Evolutionary conservation across 2,329 filamentous ascomycete species (phyloP), one percentile per base, ranked within the genome.

Genomic region (Lachnellula suecica): DNA sequence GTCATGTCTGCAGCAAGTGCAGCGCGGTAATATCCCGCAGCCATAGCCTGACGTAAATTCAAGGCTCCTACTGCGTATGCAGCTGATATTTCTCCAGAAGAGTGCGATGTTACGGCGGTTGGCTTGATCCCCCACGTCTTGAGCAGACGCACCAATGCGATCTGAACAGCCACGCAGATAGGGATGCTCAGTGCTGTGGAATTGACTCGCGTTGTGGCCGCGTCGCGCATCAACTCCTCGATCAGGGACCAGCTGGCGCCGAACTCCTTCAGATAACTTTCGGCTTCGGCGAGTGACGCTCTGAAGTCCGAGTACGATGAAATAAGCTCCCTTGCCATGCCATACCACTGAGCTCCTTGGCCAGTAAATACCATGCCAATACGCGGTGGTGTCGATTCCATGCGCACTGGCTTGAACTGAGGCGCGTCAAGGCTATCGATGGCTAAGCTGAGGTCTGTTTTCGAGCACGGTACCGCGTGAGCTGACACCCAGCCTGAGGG

Each of bases 81-180:
- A 2, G 75, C 75, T 2, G 62, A 73, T 23, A 78, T 76, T 52
- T 78, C 75, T 9, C 75, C 75, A 35, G 65, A 70, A 1, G 73
- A 76, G 58, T 78, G 75, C 4, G 75, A 72, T 3, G 69, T 63
- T 0, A 76, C 73, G 2, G 63, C 66, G 0, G 54, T 45, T 0
- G 73, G 70, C 5, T 52, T 57, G 22, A 78, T 62, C 2, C 68
- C 69, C 67, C 69, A 76, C 1, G 70, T 69, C 23, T 68, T 27
- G 0, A 79, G 64, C n/a, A 79, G 64, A 8, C 72, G 64, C 0
- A 73, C 68, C 3, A 79, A 58, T 1, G 69, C 47, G 17, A 80
- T 63, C 58, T 80, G 77, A 2, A 80, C 53, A 0, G 75, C 72
- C 0, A 73, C 75, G 52, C 68, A 73, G 67, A 70, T 62, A 54